Conservation (phyloP, 2,329 filamentous ascomycete species). For the Fusarium circinatum region DNA sequence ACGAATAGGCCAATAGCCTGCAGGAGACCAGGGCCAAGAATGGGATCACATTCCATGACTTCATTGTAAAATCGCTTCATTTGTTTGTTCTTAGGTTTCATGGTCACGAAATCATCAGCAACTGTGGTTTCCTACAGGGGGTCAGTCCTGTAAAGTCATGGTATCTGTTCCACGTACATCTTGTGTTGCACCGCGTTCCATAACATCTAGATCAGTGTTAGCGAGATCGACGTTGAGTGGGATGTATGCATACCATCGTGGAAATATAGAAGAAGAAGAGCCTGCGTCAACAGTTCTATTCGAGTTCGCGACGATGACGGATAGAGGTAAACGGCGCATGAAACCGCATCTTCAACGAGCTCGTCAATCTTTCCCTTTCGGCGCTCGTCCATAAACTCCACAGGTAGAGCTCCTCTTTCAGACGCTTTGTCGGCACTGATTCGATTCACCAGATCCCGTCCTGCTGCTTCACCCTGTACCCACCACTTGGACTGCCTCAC, state of each 20-base stretch:
- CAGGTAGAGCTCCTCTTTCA: conserved; percentile 1
- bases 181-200: conserved; percentile 18
- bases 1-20: conserved; percentile 1
- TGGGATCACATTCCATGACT: background rate
- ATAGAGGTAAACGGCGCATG: conserved; percentile 16
- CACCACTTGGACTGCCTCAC: conserved; percentile 19
- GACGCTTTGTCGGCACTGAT: conserved; percentile 18
- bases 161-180: background rate
- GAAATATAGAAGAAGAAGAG: conserved; percentile 13
- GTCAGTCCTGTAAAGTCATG: background rate
- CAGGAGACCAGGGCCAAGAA: conserved; percentile 11
- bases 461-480: background rate
- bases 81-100: conserved; percentile 13
- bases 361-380: conserved; percentile 22
- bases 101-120: conserved; percentile 13
- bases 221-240: rapidly evolving
- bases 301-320: conserved; percentile 8
- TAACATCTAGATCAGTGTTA: conserved; percentile 9
- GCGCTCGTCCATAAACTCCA: conserved; percentile 18
- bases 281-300: conserved; percentile 15
- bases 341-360: conserved; percentile 19
- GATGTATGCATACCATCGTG: conserved; percentile 5
- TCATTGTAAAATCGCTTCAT: conserved; percentile 4
- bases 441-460: background rate
- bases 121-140: conserved; percentile 6